Conservation (phyloP, 495 filamentous ascomycete species). For the Penicillium canariense region DNA sequence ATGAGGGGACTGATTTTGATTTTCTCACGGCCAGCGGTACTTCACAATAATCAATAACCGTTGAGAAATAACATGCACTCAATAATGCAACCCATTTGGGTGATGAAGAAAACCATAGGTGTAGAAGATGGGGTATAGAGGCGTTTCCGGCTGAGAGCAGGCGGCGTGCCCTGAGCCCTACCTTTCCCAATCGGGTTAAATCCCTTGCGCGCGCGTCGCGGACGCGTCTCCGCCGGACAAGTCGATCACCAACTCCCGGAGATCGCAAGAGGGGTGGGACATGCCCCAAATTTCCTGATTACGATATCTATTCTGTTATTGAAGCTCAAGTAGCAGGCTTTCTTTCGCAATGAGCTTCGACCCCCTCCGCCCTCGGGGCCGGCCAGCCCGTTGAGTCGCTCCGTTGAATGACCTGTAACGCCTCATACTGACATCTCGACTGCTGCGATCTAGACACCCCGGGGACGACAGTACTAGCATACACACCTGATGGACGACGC, state of each 20-base stretch:
- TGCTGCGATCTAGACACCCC: slow-evolving; percentile 54
- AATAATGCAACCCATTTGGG: too few species aligned
- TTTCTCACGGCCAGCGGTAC: slow-evolving; percentile 54
- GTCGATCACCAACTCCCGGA: slow-evolving; percentile 12
- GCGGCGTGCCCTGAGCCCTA: slow-evolving; percentile 43
- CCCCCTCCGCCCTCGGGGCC: slow-evolving; percentile 41
- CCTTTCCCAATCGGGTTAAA: slow-evolving; percentile 28
- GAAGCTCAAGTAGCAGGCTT: not conserved
- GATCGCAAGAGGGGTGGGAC: slow-evolving; percentile 3
- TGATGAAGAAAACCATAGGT: too few species aligned
- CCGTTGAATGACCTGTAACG: not conserved
- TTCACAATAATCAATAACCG: not conserved
- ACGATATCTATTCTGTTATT: not conserved
- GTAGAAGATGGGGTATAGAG: not conserved
- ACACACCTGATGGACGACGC: slow-evolving; percentile 66
- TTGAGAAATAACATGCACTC: not conserved
- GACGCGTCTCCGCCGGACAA: slow-evolving; percentile 25
- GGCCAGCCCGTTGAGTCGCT: slow-evolving; percentile 44
- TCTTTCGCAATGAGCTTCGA: slow-evolving; percentile 35
- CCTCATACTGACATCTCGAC: slow-evolving; percentile 12
- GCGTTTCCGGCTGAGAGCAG: not conserved
- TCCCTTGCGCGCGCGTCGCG: slow-evolving; percentile 26
- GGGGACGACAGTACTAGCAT: slow-evolving; percentile 62
- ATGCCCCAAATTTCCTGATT: slow-evolving; percentile 11
- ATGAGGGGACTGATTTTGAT: slow-evolving; percentile 63